Percentiles rank a stretch among this genome's conserved stretches.
phyloP scores from a whole-genome alignment of 371 early-diverging fungal genomes.

The Coemansia sp. region DNA sequence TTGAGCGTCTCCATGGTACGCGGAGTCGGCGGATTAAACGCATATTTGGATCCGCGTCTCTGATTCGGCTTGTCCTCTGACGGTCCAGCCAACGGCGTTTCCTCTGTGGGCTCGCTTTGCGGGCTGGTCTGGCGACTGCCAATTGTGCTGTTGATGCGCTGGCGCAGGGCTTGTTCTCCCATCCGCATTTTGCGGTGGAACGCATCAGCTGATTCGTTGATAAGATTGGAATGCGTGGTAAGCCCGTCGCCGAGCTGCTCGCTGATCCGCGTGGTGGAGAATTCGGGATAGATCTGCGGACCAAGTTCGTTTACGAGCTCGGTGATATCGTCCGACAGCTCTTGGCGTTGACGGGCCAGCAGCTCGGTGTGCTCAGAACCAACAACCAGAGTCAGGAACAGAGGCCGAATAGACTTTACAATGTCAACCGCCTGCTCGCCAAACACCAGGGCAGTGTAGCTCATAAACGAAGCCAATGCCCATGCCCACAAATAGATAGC shows the following conservation, averaged over 20 bases:
- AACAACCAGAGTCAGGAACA: slow-evolving; percentile 72
- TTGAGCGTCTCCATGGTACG: slow-evolving; percentile 47
- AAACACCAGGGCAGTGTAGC: slow-evolving; percentile 79
- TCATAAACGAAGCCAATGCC: slow-evolving; percentile 68
- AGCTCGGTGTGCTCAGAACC: slow-evolving; percentile 62
- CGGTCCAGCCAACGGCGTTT: background rate
- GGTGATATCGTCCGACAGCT: slow-evolving; percentile 76
- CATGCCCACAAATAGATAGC: slow-evolving; percentile 60
- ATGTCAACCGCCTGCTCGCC: slow-evolving; percentile 90
- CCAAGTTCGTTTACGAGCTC: slow-evolving; percentile 82
- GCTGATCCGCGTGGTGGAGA: slow-evolving; percentile 47
- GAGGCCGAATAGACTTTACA: slow-evolving; percentile 80
- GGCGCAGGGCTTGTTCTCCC: slow-evolving; percentile 39
- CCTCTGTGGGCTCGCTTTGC: background rate
- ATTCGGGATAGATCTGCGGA: slow-evolving; percentile 81
- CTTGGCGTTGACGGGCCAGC: slow-evolving; percentile 60
- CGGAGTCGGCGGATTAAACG: slow-evolving; percentile 50
- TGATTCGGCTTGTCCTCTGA: background rate
- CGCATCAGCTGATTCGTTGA: slow-evolving; percentile 28
- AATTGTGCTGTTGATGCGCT: slow-evolving; percentile 12
- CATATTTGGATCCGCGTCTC: slow-evolving; percentile 26
- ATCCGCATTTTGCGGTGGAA: slow-evolving; percentile 39
- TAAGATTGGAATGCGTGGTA: slow-evolving; percentile 26
- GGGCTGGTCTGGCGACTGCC: background rate
- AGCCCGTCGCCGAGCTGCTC: slow-evolving; percentile 18